These are phyloP conservation scores for Microbotryum saponariae DNA, from an alignment of 1,284 basidiomycete species.

Conservation along the genomic window DNA sequence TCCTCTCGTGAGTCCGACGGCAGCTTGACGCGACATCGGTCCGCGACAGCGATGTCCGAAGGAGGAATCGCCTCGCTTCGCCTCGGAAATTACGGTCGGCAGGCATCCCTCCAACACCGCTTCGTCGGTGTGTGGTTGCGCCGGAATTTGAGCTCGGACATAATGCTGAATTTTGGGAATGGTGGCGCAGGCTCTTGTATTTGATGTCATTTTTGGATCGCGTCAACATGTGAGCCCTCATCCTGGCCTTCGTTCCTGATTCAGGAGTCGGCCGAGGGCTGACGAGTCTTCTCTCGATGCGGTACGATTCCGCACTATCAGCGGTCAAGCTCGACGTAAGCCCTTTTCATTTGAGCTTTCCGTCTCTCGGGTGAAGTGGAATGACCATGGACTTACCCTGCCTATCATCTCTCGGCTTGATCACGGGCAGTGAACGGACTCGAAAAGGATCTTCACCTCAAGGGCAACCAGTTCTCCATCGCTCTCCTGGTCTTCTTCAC, in stretches of 20 bases:
- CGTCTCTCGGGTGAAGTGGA: background rate
- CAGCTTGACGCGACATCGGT: too few species aligned
- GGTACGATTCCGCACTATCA: slow-evolving; percentile 4
- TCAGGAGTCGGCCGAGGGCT: too few species aligned
- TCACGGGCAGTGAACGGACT: slow-evolving; percentile 37
- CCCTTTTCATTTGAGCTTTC: slow-evolving; percentile 1
- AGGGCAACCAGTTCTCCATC: slow-evolving; percentile 27
- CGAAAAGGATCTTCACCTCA: slow-evolving; percentile 41
- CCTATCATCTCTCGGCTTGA: background rate
- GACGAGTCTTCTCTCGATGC: background rate
- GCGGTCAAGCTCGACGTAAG: slow-evolving; percentile 15
- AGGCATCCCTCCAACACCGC: too few species aligned
- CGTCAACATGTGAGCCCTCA: slow-evolving; percentile 45
- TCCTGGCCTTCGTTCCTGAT: slow-evolving; percentile 23
- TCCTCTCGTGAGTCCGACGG: slow-evolving; percentile 17
- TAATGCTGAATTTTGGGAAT: too few species aligned
- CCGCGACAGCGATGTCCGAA: background rate
- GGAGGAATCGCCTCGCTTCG: background rate
- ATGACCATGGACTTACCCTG: too few species aligned
- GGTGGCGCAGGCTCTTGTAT: slow-evolving; percentile 29
- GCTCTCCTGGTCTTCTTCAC: slow-evolving; percentile 34
- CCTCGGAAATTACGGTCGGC: background rate
- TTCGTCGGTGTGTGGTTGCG: too few species aligned
- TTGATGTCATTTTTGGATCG: slow-evolving; percentile 46
- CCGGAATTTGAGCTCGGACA: too few species aligned